Conservation (phyloP, 1,284 basidiomycete genomes). For the Boletus sp. region DNA sequence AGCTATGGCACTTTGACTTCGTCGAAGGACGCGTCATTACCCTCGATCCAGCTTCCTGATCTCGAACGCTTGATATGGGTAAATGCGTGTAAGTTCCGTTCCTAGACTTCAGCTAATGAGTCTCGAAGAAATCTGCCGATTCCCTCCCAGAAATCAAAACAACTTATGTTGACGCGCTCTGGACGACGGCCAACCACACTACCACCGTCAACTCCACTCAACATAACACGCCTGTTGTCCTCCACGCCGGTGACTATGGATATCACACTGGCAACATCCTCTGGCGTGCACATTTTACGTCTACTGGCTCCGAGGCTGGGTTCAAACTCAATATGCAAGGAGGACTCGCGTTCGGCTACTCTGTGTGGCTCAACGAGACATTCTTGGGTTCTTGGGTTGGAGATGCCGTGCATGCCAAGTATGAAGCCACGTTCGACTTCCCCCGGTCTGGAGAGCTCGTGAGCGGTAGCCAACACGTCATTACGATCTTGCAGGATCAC, state of each 20-base stretch:
- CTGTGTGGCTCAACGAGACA: constrained; percentile 46
- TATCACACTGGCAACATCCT: constrained; percentile 54
- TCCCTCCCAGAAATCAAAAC: constrained; percentile 27
- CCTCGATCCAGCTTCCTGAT: constrained; percentile 20
- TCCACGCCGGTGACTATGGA: constrained; percentile 52
- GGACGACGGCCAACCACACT: constrained; percentile 38
- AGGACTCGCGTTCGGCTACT: constrained; percentile 46
- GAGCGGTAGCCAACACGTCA: constrained; percentile 36
- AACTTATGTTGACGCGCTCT: constrained; percentile 35
- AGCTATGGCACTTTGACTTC: constrained; percentile 35
- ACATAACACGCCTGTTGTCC: constrained; percentile 37
- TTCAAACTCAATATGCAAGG: constrained; percentile 42
- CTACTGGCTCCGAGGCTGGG: constrained; percentile 40
- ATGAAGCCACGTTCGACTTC: constrained; percentile 33
- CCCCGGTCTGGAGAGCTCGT: constrained; percentile 1
- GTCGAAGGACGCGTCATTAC: constrained; percentile 16
- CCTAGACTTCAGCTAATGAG: constrained; percentile 6
- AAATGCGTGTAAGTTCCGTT: not conserved
- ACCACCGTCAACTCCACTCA: constrained; percentile 38
- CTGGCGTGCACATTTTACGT: constrained; percentile 49
- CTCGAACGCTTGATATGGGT: constrained; percentile 23
- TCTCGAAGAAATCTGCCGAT: constrained; percentile 22
- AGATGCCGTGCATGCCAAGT: constrained; percentile 33
- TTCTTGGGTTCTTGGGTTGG: constrained; percentile 50
- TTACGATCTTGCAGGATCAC: constrained; percentile 53